These are phyloP conservation scores for Melanogaster broomeanus DNA, from an alignment of 768 basidiomycete genomes.

Conservation along the genomic window DNA sequence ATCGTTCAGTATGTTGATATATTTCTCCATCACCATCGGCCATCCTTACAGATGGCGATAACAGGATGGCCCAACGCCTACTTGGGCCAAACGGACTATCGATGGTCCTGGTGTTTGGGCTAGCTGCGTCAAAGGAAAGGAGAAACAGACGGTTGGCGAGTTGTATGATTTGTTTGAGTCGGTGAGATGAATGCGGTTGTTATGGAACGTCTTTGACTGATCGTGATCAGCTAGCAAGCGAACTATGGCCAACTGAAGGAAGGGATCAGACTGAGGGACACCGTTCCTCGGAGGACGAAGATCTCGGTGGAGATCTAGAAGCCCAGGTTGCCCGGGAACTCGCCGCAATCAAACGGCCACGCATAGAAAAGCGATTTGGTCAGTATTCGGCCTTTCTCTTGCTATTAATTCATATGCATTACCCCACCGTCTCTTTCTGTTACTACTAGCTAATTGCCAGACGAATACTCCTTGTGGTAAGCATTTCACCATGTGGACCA, in stretches of 20 bases:
- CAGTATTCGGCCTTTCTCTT: slow-evolving; percentile 13
- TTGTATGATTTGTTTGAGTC: slow-evolving; percentile 77
- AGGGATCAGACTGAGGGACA: slow-evolving; percentile 24
- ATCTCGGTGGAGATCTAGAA: slow-evolving; percentile 57
- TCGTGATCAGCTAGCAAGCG: slow-evolving; percentile 57
- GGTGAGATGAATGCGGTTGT: slow-evolving; percentile 43
- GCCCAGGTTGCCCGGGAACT: slow-evolving; percentile 73
- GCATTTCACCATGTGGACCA: background rate
- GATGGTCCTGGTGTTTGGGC: slow-evolving; percentile 88
- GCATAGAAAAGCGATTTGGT: slow-evolving; percentile 68
- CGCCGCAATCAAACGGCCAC: slow-evolving; percentile 66
- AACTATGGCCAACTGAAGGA: slow-evolving; percentile 62
- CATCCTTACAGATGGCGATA: slow-evolving; percentile 1
- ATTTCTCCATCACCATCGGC: background rate
- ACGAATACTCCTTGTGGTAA: slow-evolving; percentile 81
- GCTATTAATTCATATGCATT: background rate
- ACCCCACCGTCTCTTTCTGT: slow-evolving; percentile 2
- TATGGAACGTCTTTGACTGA: slow-evolving; percentile 9
- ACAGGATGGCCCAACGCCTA: slow-evolving; percentile 65
- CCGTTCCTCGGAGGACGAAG: slow-evolving; percentile 36
- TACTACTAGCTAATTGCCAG: slow-evolving; percentile 68
- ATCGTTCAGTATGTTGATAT: slow-evolving; percentile 45
- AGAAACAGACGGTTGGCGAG: slow-evolving; percentile 75
- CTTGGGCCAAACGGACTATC: slow-evolving; percentile 64
- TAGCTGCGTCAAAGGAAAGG: slow-evolving; percentile 84